phyloP scores from a whole-genome alignment of 2,329 filamentous ascomycete species.

The Purpureocillium takamizusanense region DNA sequence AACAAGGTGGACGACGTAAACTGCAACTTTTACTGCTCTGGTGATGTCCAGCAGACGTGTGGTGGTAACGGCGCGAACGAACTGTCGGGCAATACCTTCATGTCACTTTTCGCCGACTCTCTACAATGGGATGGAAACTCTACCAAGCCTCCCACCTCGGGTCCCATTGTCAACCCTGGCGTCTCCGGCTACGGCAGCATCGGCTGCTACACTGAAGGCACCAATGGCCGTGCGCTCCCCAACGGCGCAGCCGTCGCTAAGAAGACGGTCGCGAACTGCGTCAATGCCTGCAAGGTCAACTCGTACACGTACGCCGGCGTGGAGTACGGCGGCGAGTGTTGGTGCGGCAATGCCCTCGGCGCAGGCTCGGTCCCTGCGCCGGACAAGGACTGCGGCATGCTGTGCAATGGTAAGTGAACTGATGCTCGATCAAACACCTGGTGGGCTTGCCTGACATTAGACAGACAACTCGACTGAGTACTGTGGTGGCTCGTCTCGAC shows the following conservation, averaged over 20 bases:
- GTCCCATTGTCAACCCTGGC: slow-evolving; percentile 27
- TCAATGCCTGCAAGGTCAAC: slow-evolving; percentile 19
- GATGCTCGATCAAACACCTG: background rate
- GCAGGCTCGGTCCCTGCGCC: slow-evolving; percentile 19
- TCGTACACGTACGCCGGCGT: slow-evolving; percentile 23
- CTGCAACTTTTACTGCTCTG: slow-evolving; percentile 43
- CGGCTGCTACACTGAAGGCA: slow-evolving; percentile 29
- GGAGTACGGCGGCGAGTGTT: slow-evolving; percentile 32
- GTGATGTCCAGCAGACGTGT: slow-evolving; percentile 40
- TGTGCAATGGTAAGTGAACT: slow-evolving; percentile 19
- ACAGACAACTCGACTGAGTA: slow-evolving; percentile 23
- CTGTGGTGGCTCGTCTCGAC: slow-evolving; percentile 23
- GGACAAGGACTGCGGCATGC: slow-evolving; percentile 22
- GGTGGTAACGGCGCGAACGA: slow-evolving; percentile 36
- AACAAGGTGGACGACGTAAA: slow-evolving; percentile 32
- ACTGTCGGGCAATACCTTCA: slow-evolving; percentile 25
- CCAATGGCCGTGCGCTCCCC: slow-evolving; percentile 20
- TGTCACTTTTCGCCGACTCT: slow-evolving; percentile 38
- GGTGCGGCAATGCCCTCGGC: slow-evolving; percentile 21
- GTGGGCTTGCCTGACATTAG: slow-evolving; percentile 1
- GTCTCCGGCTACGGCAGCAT: slow-evolving; percentile 24
- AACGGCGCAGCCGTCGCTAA: slow-evolving; percentile 12
- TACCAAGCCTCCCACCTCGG: slow-evolving; percentile 10
- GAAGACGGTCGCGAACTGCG: slow-evolving; percentile 22
- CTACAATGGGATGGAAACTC: slow-evolving; percentile 17